Evolutionary conservation across 1,139 yeast species (phyloP), one percentile per base, ranked within the genome.

Genomic region (Barnettozyma hawaiiensis): DNA sequence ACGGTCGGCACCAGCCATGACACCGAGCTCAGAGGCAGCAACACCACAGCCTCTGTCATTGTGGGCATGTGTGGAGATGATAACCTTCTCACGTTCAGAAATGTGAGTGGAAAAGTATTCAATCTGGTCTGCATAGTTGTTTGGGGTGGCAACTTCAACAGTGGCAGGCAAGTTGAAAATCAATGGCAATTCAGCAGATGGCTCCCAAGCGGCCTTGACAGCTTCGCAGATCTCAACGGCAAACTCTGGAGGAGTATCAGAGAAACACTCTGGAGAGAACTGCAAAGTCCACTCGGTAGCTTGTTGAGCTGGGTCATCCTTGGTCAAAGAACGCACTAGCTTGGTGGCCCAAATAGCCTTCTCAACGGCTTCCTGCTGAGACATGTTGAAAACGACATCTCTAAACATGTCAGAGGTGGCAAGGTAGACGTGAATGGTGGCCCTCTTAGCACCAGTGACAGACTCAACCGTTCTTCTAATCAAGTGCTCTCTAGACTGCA

Each of bases 21-120:
- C 76, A 47, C 95, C 97, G 48, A 92, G 75, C 67, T 92, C 98
- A 12, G 97, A 83, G 19, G 97, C 97, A 15, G 97, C 97, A 36
- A 92, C 97, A 47, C 95, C 97, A 66, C 97, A 89, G 28, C 97
- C 97, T 64, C 97, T 80, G 65, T 92, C 97, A 57, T 92, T 92
- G 69, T 92, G 98, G 40, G 95, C 86, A 64, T 92, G 98, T 39
- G 92, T 78, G 22, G 97, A 90, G 45, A 92, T 80, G 59, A 94
- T 81, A 34, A 90, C 79, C 56, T 79, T 85, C 54, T 87, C 95
- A 58, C 97, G 81, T 60, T 90, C 84, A 37, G 82, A 64, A 45
- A 92, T 84, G 56, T 83, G 75, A 21, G 81, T 80, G 50, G 83
- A 70, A 61, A 92, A 92, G 63, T 84, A 89, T 67, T 92, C 98